Evolutionary conservation across 768 basidiomycete species (phyloP).

Genomic region (Lentinus brumalis): DNA sequence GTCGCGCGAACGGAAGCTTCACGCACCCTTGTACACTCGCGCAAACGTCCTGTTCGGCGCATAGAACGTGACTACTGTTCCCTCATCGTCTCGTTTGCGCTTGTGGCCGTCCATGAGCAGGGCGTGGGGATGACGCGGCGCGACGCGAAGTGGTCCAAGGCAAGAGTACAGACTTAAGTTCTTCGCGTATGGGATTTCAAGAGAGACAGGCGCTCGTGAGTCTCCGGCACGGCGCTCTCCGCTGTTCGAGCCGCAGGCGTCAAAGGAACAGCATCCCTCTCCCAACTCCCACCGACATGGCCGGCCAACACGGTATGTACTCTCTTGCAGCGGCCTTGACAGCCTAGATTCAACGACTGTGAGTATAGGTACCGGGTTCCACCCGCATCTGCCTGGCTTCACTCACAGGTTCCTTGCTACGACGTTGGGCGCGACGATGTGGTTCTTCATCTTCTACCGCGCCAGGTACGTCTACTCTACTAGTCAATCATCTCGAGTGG

Average conservation of each 20-base stretch:
- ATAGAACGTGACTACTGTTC: conserved; percentile 41
- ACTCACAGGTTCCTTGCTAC: conserved; percentile 80
- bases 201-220: conserved; percentile 13
- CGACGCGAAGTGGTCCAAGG: background rate
- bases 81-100: conserved; percentile 21
- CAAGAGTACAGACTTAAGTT: background rate
- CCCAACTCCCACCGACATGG: conserved; percentile 28
- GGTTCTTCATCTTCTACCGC: conserved; percentile 99
- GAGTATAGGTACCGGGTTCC: conserved; percentile 73
- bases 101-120: conserved; percentile 10
- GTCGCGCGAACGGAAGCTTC: background rate
- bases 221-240: background rate
- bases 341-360: background rate
- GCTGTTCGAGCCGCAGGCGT: conserved; percentile 13
- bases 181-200: conserved; percentile 1
- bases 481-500: background rate
- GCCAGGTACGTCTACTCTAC: conserved; percentile 63
- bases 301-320: conserved; percentile 29
- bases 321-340: background rate
- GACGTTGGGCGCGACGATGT: conserved; percentile 90
- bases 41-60: conserved; percentile 41
- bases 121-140: background rate
- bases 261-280: conserved; percentile 17
- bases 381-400: conserved; percentile 83
- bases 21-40: conserved; percentile 44